Conservation (phyloP, 208 protist genomes). For the Wallacemonas sp. region DNA sequence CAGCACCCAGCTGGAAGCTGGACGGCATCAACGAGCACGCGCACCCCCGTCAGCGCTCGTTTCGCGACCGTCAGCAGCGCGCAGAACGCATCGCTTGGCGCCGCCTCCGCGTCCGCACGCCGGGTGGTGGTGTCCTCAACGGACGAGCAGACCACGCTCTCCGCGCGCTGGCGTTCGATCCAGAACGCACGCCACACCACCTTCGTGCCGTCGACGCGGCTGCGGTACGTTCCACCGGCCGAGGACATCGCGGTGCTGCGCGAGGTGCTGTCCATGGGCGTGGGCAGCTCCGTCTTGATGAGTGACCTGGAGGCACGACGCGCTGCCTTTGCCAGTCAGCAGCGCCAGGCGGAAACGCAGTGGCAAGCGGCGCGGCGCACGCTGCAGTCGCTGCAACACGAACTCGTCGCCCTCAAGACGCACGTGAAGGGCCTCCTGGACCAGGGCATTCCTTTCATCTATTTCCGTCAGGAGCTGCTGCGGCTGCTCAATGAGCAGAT, state of each 20-base stretch:
- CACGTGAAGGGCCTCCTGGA: conserved; percentile 36
- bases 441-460: conserved; percentile 41
- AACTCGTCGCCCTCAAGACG: conserved; percentile 34
- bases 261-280: conserved; percentile 76
- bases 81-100: background rate
- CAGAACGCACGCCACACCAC: conserved; percentile 32
- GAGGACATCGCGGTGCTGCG: conserved; percentile 72
- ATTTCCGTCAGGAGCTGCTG: conserved; percentile 34
- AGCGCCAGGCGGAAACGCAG: conserved; percentile 22
- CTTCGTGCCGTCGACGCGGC: conserved; percentile 36
- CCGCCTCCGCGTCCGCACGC: background rate
- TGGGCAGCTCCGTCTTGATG: conserved; percentile 56
- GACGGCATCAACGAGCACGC: no score
- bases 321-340: conserved; percentile 24
- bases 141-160: conserved; percentile 26
- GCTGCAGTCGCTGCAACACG: conserved; percentile 31
- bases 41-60: no score
- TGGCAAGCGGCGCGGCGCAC: conserved; percentile 19
- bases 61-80: background rate
- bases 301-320: conserved; percentile 46
- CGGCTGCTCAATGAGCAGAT: conserved; percentile 22
- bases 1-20: no score
- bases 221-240: conserved; percentile 61
- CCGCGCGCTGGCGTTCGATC: conserved; percentile 43
- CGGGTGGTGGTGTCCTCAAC: conserved; percentile 14